Percentiles rank a stretch among this genome's conserved stretches.
phyloP scores from a whole-genome alignment of 192 early-diverging fungal genomes.

The Chytriomyces sp. region DNA sequence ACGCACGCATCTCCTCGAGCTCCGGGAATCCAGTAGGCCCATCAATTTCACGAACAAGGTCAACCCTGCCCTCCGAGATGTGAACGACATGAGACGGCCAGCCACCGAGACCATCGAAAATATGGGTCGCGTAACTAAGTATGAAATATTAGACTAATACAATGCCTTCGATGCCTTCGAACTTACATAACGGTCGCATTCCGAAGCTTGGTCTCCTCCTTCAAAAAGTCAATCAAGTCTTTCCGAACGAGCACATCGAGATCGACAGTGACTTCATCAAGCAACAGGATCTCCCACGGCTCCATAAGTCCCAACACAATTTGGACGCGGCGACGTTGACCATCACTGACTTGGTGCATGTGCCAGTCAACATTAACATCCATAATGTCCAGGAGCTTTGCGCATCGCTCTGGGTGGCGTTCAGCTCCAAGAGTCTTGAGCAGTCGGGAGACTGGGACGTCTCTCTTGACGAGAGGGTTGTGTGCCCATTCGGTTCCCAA shows the following conservation, averaged over 20 bases:
- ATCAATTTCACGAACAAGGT: constrained; percentile 46
- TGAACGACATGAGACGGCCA: constrained; percentile 78
- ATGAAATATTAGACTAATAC: background rate
- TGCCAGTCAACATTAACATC: constrained; percentile 51
- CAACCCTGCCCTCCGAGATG: constrained; percentile 58
- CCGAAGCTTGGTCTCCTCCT: constrained; percentile 62
- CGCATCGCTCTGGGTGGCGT: constrained; percentile 60
- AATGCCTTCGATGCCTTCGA: background rate
- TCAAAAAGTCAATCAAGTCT: constrained; percentile 68
- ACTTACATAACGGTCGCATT: constrained; percentile 61
- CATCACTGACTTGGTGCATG: constrained; percentile 65
- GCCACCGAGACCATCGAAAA: constrained; percentile 75
- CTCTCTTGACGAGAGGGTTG: constrained; percentile 71
- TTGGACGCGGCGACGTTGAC: constrained; percentile 68
- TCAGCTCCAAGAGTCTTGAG: constrained; percentile 67
- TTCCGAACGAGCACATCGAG: constrained; percentile 75
- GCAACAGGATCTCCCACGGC: constrained; percentile 66
- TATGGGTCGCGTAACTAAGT: constrained; percentile 72
- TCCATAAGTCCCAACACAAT: constrained; percentile 73
- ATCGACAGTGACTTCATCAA: constrained; percentile 84
- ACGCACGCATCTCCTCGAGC: constrained; percentile 46
- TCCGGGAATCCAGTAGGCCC: constrained; percentile 53
- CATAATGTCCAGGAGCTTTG: constrained; percentile 65
- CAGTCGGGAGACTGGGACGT: constrained; percentile 66
- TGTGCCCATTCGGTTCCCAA: constrained; percentile 80